These are phyloP conservation scores for Vicia sativa DNA, from an alignment of 306 rosid species.

Conservation along the genomic window DNA sequence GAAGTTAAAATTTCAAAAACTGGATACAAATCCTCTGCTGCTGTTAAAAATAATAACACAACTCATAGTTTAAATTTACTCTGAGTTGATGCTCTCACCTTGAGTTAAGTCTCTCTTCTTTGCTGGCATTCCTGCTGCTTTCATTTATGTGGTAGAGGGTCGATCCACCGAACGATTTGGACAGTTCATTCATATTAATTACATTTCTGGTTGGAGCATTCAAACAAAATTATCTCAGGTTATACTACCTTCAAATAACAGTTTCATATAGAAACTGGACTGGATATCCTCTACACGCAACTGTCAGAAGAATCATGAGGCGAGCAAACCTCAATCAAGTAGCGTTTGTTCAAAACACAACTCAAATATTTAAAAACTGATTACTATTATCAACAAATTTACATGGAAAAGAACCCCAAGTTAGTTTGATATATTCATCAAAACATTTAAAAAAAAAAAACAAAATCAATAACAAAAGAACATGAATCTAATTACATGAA, in stretches of 20 bases:
- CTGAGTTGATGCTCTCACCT: neutral
- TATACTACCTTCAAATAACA: too few species aligned
- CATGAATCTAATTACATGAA: neutral
- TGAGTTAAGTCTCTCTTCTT: neutral
- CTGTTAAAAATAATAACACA: too few species aligned
- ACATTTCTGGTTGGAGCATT: neutral
- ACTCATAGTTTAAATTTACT: too few species aligned
- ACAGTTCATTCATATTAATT: neutral
- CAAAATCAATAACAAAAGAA: constrained; percentile 9
- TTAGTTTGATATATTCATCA: neutral
- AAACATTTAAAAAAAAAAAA: constrained; percentile 29
- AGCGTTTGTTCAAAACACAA: too few species aligned
- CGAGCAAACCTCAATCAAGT: too few species aligned
- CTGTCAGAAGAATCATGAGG: too few species aligned
- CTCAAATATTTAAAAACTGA: neutral
- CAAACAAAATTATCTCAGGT: neutral
- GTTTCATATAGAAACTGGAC: too few species aligned
- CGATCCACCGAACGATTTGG: neutral
- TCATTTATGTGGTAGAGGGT: neutral
- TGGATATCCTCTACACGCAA: too few species aligned
- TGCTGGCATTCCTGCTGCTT: neutral
- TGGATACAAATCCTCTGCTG: too few species aligned
- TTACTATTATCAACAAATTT: neutral
- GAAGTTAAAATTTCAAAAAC: too few species aligned
- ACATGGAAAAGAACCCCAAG: constrained; percentile 7